Percentiles rank a stretch among this genome's conserved stretches.
Conservation (phyloP, 257 asterid genomes). For the Ballota nigra region DNA sequence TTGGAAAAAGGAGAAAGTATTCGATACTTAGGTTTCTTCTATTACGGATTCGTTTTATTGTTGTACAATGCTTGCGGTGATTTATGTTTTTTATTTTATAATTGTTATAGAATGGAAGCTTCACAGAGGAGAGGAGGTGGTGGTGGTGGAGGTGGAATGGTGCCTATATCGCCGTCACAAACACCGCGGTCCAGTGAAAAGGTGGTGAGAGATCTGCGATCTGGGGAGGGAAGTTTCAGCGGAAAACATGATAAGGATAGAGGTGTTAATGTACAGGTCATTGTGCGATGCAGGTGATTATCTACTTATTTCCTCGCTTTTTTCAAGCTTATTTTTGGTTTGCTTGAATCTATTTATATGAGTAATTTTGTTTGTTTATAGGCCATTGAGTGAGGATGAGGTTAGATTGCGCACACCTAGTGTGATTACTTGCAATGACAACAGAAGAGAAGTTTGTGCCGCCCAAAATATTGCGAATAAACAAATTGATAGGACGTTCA, state of each 20-base stretch:
- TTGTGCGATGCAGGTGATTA: conserved; percentile 87
- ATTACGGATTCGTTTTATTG: not conserved
- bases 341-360: not conserved
- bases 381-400: conserved; percentile 95
- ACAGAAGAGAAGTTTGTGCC: conserved; percentile 84
- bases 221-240: conserved; percentile 69
- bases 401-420: conserved; percentile 66
- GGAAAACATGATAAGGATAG: conserved; percentile 78
- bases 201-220: conserved; percentile 77
- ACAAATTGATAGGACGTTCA: conserved; percentile 93
- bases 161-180: conserved; percentile 63
- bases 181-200: conserved; percentile 84
- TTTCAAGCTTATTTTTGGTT: not conserved
- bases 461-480: conserved; percentile 90
- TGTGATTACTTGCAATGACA: conserved; percentile 86
- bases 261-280: conserved; percentile 94
- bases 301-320: not conserved
- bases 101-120: conserved; percentile 47
- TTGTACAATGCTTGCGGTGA: not conserved
- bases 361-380: conserved; percentile 11
- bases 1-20: not conserved
- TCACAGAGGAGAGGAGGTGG: conserved; percentile 62
- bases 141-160: conserved; percentile 36
- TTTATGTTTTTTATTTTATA: not conserved
- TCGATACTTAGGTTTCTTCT: not conserved